Evolutionary conservation across 2,329 filamentous ascomycete genomes (phyloP), one percentile per base, ranked within the genome.

Genomic region (Colletotrichum destructivum): DNA sequence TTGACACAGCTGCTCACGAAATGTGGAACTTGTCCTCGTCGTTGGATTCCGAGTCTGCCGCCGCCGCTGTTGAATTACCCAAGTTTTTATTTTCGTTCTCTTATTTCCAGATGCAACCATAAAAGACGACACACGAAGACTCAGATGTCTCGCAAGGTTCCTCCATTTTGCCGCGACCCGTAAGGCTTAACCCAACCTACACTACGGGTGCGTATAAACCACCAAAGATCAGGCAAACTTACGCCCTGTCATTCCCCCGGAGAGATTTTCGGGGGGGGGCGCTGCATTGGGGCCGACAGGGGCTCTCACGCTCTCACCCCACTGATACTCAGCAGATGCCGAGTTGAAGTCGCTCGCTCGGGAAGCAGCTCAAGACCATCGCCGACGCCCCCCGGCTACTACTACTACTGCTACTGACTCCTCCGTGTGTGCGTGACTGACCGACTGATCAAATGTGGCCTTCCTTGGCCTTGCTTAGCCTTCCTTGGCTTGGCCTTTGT

Each of bases 251-350:
- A 47, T 49, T 66, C 55, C 55, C 55, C 56, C 68, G 63, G 68
- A 60, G 63, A 67, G 47, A 66, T 62, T 71, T 59, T 59, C 57
- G 57, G 57, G 69, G 57, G 69, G 23, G 57, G 26, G 9, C 35
- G 35, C 57, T 54, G 46, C n/a, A 47, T 38, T 69, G 47, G 52
- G 40, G 46, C 16, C 11, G 49, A 44, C 49, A 63, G 61, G 61
- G 61, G 9, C 21, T 23, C 23, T 9, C n/a, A 62, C 60, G 8
- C 21, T 23, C 18, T 9, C n/a, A 62, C 60, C 47, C 60, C 60
- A 62, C 60, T 26, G 26, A 26, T 51, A 31, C 35, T 31, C 60
- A 40, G 60, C 15, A 16, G 46, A 49, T 31, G 12, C 40, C 16
- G 12, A 38, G 26, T 31, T 49, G 59, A 61, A 26, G 44, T 61